A percentile compares a stretch with the other conserved stretches of the same genome.
Evolutionary conservation across 176 grass and related monocot genomes (phyloP).

Genomic region (Areca catechu): DNA sequence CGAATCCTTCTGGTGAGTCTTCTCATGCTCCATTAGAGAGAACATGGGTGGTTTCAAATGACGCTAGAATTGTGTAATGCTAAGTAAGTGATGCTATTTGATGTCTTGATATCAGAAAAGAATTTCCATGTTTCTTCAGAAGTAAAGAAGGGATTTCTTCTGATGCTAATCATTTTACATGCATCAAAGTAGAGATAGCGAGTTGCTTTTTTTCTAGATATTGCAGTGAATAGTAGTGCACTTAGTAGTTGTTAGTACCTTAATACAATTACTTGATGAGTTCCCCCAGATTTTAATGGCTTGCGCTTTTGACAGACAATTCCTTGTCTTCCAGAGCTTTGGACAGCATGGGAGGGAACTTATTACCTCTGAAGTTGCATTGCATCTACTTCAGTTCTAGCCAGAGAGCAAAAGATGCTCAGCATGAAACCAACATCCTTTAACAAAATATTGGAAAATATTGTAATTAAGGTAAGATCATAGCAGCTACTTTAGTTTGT

Average conservation of each 20-base stretch:
- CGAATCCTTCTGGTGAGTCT: conserved; percentile 86
- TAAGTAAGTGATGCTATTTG: too few species aligned
- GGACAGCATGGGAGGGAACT: conserved; percentile 96
- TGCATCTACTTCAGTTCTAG: conserved; percentile 71
- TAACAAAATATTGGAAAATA: conserved; percentile 63
- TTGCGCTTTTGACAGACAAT: conserved; percentile 83
- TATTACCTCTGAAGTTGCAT: conserved; percentile 93
- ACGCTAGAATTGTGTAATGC: too few species aligned
- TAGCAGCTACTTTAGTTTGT: neutral
- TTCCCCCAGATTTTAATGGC: conserved; percentile 29
- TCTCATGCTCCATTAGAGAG: neutral
- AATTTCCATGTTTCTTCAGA: too few species aligned
- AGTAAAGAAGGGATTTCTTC: too few species aligned
- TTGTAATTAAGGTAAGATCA: conserved; percentile 72
- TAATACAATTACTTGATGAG: conserved; percentile 33
- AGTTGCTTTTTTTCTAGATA: too few species aligned
- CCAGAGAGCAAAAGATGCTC: conserved; percentile 48
- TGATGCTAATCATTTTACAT: too few species aligned
- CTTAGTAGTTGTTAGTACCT: neutral
- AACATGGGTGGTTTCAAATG: too few species aligned
- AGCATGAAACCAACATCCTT: conserved; percentile 47
- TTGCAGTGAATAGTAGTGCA: neutral
- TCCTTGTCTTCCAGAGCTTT: conserved; percentile 99
- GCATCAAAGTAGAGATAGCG: too few species aligned
- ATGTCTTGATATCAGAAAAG: too few species aligned